Percentiles rank a stretch among this genome's conserved stretches.
phyloP scores from a whole-genome alignment of 495 filamentous ascomycete species.

The Trichocladium uniseriatum region DNA sequence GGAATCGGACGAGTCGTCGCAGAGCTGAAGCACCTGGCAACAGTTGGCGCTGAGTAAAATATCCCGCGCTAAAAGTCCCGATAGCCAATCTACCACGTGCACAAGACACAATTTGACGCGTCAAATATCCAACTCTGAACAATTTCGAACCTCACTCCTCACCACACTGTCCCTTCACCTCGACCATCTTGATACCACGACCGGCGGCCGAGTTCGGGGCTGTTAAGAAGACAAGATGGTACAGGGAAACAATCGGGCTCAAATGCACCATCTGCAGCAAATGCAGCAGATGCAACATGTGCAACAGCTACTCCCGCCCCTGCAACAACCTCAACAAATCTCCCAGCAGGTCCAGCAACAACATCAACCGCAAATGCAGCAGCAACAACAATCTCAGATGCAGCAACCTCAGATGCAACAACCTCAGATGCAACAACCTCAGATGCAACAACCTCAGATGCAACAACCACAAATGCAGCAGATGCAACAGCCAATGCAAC shows the following conservation, averaged over 20 bases:
- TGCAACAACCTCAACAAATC: background rate
- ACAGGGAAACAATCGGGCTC: background rate
- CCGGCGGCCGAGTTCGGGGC: background rate
- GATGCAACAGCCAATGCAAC: background rate
- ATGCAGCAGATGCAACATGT: background rate
- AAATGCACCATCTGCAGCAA: background rate
- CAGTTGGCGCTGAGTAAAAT: background rate
- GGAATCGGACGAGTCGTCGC: too few species aligned
- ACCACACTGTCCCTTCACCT: background rate
- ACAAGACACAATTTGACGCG: background rate
- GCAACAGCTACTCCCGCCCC: background rate
- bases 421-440: background rate
- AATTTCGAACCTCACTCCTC: background rate
- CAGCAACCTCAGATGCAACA: background rate
- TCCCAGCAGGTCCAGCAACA: slow-evolving; percentile 9
- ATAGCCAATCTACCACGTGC: slow-evolving; percentile 7
- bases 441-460: background rate
- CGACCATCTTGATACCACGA: background rate
- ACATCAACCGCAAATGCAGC: slow-evolving; percentile 4
- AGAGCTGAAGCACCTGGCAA: background rate
- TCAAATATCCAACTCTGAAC: background rate
- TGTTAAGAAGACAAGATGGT: background rate
- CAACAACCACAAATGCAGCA: slow-evolving; percentile 2
- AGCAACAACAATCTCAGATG: background rate
- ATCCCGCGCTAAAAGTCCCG: background rate